Conservation (phyloP, 148 eudicot species). For the Salicornia ramosissima region DNA sequence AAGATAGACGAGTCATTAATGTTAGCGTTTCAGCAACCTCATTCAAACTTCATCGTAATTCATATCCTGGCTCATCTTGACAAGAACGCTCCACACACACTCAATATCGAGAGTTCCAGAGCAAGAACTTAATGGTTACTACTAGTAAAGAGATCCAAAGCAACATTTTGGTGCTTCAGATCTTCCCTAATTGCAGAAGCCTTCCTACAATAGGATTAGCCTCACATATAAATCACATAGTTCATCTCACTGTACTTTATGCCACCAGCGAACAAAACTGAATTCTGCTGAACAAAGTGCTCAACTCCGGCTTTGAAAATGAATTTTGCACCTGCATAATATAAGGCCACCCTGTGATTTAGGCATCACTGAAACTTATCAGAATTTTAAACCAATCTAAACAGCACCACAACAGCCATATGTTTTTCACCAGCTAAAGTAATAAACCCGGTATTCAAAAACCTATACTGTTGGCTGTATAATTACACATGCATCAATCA, state of each 20-base stretch:
- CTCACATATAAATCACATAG: conserved; percentile 76
- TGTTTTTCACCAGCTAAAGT: no score
- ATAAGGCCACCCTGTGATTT: no score
- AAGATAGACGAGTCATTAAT: conserved; percentile 47
- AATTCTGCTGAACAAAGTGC: conserved; percentile 51
- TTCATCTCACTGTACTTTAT: conserved; percentile 77
- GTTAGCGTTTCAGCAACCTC: conserved; percentile 44
- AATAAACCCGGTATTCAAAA: no score
- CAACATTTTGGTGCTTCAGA: conserved; percentile 50
- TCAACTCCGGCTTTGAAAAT: conserved; percentile 60
- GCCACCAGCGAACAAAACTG: conserved; percentile 47
- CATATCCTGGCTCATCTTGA: conserved; percentile 46
- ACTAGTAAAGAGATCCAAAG: conserved; percentile 70
- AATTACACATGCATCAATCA: no score
- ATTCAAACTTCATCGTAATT: conserved; percentile 53
- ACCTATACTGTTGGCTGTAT: no score
- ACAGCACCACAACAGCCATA: no score
- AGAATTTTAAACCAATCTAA: no score
- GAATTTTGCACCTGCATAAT: no score
- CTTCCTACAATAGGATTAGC: conserved; percentile 75
- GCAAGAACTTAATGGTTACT: conserved; percentile 76
- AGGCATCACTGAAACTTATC: no score
- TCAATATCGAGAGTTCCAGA: conserved; percentile 63
- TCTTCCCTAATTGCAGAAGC: conserved; percentile 66
- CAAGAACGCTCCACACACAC: conserved; percentile 47